Evolutionary conservation across 1,139 yeast genomes (phyloP), one percentile per base, ranked within the genome.

Genomic region (Cylindricascospora bacillispora): DNA sequence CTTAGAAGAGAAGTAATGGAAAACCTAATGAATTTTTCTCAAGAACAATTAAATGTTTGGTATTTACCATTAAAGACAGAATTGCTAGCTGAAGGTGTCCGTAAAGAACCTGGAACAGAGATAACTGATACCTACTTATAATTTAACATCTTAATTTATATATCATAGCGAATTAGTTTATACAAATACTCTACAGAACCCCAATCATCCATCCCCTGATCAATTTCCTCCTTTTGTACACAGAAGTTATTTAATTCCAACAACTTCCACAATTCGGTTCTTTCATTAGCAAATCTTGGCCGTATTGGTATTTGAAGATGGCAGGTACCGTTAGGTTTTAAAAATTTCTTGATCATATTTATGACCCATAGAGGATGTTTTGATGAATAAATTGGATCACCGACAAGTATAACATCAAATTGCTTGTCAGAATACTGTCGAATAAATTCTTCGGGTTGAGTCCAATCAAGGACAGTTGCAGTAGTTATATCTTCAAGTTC

Each of bases 341-440:
- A 49, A 32, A 75, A 60, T 28, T 45, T 40, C 4, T 49, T 44
- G 3, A 83, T 59, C 63, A 80, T 74, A 29, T 68, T 54, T 3
- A 68, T 66, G 1, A 89, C 73, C 73, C 81, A 69, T 17, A 54
- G 52, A 0, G 97, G 95, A 48, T 89, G 97, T 21, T 71, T 65
- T 1, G 76, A 58, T 0, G 95, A 80, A 52, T 89, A 89, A 1
- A 86, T 73, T 0, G 95, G 95, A 52, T 89, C 98, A 20, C 95
- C 78, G 4, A 82, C 57, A 1, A 89, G 57, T 3, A 86, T 62
- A 0, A 83, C 70, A 26, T 67, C 64, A 49, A 68, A 82, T 31
- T 49, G 44, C 2, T 39, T 36, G 7, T 34, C 36, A 2, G 38
- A 36, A 15, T 35, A 32, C 2, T 41, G 40, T 7, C 9, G 9